These are phyloP conservation scores for Apostasia shenzhenica DNA, from an alignment of 106 monocot genomes.

Conservation along the genomic window DNA sequence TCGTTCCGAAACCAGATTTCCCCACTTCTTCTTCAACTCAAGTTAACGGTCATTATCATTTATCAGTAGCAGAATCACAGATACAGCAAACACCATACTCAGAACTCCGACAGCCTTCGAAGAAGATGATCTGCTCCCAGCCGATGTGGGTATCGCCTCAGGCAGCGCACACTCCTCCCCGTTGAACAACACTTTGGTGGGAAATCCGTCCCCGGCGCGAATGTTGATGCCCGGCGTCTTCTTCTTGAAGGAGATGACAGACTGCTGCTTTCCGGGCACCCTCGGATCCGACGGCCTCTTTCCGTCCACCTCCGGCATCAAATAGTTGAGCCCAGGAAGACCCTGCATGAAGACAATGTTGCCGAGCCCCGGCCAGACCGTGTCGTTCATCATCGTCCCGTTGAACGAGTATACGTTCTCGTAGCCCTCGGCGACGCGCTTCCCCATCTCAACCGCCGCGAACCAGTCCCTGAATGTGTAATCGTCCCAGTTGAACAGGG, in stretches of 20 bases:
- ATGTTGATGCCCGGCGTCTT: slow-evolving; percentile 47
- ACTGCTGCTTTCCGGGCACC: slow-evolving; percentile 71
- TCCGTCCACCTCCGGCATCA: slow-evolving; percentile 42
- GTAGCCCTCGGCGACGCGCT: slow-evolving; percentile 6
- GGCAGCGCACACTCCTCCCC: slow-evolving; percentile 91
- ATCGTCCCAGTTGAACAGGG: slow-evolving; percentile 74
- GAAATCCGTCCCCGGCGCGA: slow-evolving; percentile 68
- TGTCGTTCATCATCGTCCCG: slow-evolving; percentile 43
- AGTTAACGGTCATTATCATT: too few relatives aligned
- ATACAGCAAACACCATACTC: slow-evolving; percentile 1
- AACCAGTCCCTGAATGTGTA: slow-evolving; percentile 73
- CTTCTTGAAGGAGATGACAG: slow-evolving; percentile 63
- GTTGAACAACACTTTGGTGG: slow-evolving; percentile 70
- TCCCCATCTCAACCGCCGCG: slow-evolving; percentile 37
- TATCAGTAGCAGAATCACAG: slow-evolving; percentile 8
- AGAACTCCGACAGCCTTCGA: not conserved
- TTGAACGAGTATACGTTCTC: slow-evolving; percentile 61
- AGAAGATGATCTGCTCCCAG: slow-evolving; percentile 3
- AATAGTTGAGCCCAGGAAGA: slow-evolving; percentile 40
- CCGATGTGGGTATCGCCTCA: slow-evolving; percentile 22
- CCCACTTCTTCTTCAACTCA: not conserved
- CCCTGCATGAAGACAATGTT: slow-evolving; percentile 61
- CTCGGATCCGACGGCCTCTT: slow-evolving; percentile 19
- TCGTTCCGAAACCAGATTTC: too few relatives aligned
- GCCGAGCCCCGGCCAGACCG: slow-evolving; percentile 16